phyloP scores from a whole-genome alignment of 495 filamentous ascomycete species.

The Margaritispora aquatica region DNA sequence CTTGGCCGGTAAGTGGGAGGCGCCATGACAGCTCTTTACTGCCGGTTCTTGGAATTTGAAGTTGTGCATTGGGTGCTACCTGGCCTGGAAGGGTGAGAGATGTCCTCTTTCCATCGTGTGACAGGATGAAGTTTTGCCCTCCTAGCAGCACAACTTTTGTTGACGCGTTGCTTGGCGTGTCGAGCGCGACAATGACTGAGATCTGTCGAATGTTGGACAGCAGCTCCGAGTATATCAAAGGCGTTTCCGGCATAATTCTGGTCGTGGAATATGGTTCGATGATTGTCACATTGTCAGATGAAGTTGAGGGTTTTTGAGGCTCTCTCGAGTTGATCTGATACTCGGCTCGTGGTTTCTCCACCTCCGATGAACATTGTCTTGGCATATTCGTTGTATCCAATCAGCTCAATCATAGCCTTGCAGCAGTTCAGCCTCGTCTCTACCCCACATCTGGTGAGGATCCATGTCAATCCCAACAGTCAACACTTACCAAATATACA shows the following conservation, averaged over 20 bases:
- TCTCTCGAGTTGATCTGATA: background rate
- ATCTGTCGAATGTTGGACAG: conserved; percentile 82
- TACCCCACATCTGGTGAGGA: conserved; percentile 10
- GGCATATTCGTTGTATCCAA: too few species aligned
- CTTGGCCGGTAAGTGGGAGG: conserved; percentile 50
- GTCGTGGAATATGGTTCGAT: background rate
- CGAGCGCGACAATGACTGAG: conserved; percentile 63
- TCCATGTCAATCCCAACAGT: conserved; percentile 12
- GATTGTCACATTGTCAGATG: conserved; percentile 1
- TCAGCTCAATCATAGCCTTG: background rate
- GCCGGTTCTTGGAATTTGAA: conserved; percentile 30
- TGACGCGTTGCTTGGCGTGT: conserved; percentile 36
- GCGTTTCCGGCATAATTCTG: conserved; percentile 25
- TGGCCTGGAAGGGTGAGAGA: conserved; percentile 61
- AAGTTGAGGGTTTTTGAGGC: background rate
- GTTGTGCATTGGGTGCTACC: conserved; percentile 30
- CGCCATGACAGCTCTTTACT: conserved; percentile 59
- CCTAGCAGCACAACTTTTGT: conserved; percentile 45
- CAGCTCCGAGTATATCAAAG: conserved; percentile 77
- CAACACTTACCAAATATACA: background rate
- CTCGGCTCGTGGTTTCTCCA: background rate
- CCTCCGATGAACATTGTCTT: background rate
- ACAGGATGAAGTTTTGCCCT: conserved; percentile 42
- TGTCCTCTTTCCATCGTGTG: conserved; percentile 46
- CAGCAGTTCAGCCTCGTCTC: conserved; percentile 9